Evolutionary conservation across 1,139 yeast genomes (phyloP).

Genomic region (Nakaseomyces bracarensis): DNA sequence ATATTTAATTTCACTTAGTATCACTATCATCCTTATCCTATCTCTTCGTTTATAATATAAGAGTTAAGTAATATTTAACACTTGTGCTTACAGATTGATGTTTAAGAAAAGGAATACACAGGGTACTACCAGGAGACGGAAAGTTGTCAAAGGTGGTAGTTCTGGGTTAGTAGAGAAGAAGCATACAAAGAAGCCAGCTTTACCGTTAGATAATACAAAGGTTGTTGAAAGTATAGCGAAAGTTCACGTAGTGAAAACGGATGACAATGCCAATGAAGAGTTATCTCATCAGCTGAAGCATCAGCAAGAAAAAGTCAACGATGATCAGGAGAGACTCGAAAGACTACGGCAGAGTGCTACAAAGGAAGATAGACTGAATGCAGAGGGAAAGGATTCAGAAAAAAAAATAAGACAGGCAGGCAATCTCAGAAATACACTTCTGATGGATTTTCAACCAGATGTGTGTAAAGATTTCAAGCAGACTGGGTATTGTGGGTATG

Average conservation of each 20-base stretch:
- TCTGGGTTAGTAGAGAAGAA: neutral
- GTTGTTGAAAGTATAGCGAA: neutral
- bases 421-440: slow-evolving; percentile 59
- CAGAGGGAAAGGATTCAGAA: slow-evolving; percentile 5
- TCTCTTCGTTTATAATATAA: too few relatives aligned
- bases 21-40: too few relatives aligned
- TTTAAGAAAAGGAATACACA: slow-evolving; percentile 5
- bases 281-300: too few relatives aligned
- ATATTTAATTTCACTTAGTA: too few relatives aligned
- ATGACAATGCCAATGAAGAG: too few relatives aligned
- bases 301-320: too few relatives aligned
- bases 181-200: neutral
- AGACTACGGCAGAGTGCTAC: neutral
- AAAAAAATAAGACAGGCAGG: slow-evolving; percentile 34
- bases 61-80: too few relatives aligned
- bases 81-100: too few relatives aligned
- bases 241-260: neutral
- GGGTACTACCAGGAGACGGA: neutral
- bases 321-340: neutral
- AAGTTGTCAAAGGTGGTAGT: neutral
- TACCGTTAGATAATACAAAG: neutral
- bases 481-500: slow-evolving; percentile 95
- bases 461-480: slow-evolving; percentile 87
- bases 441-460: slow-evolving; percentile 89
- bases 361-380: neutral